Percentiles rank a stretch among this genome's conserved stretches.
These are phyloP conservation scores for Aschersonia sp. DNA, from an alignment of 2,329 filamentous ascomycete species.

Conservation along the genomic window DNA sequence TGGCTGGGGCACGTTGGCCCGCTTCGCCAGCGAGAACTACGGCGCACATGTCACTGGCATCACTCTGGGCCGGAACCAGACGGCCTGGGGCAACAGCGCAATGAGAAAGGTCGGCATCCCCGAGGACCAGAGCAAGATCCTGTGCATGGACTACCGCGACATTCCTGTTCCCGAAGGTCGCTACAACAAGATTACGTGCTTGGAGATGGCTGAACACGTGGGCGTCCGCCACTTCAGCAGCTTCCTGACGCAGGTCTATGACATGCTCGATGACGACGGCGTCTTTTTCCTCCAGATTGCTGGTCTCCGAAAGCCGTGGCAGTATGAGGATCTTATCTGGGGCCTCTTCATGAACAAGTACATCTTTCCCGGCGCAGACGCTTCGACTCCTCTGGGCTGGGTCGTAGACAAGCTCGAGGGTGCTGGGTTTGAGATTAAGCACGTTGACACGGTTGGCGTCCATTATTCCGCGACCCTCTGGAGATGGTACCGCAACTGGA, in stretches of 20 bases:
- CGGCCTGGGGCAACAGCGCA: slow-evolving; percentile 87
- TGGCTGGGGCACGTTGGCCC: slow-evolving; percentile 92
- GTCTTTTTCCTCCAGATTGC: slow-evolving; percentile 93
- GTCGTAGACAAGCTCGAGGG: slow-evolving; percentile 73
- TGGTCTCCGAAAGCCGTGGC: slow-evolving; percentile 87
- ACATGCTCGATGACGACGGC: slow-evolving; percentile 95
- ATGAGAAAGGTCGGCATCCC: slow-evolving; percentile 68
- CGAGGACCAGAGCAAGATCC: slow-evolving; percentile 78
- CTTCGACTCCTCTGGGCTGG: slow-evolving; percentile 81
- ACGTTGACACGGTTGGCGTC: slow-evolving; percentile 82
- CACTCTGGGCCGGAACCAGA: slow-evolving; percentile 91
- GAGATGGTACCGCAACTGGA: slow-evolving; percentile 98
- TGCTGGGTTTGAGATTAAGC: slow-evolving; percentile 62
- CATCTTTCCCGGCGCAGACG: slow-evolving; percentile 92
- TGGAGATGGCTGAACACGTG: slow-evolving; percentile 98
- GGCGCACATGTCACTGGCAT: slow-evolving; percentile 76
- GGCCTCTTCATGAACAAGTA: slow-evolving; percentile 99
- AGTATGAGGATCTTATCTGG: slow-evolving; percentile 97
- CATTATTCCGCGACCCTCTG: slow-evolving; percentile 95
- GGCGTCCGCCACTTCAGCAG: slow-evolving; percentile 74
- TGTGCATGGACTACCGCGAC: slow-evolving; percentile 96
- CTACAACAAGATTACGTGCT: slow-evolving; percentile 91
- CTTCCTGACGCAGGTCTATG: slow-evolving; percentile 76
- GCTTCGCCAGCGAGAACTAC: slow-evolving; percentile 86
- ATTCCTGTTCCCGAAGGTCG: slow-evolving; percentile 54